Conservation (phyloP, 345 rosid species). For the Acer yangbiense region DNA sequence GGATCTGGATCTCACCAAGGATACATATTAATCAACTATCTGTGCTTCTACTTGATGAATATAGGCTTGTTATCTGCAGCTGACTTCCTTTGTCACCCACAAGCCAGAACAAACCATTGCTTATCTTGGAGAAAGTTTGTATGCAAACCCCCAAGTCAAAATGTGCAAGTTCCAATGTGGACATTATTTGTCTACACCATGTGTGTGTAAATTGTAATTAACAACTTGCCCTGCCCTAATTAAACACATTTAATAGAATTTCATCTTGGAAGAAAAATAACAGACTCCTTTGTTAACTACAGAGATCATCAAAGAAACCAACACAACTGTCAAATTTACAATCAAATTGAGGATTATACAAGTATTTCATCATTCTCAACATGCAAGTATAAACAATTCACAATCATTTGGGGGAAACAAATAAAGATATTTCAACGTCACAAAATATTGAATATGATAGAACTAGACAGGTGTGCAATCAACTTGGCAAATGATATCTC, state of each 20-base stretch:
- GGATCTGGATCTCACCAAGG: no score
- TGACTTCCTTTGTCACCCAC: no score
- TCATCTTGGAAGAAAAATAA: neutral
- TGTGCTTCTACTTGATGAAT: no score
- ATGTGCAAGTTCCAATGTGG: neutral
- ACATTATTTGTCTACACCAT: neutral
- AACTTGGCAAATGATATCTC: neutral
- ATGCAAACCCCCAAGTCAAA: neutral
- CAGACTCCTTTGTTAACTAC: neutral
- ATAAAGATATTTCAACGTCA: neutral
- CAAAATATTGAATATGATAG: neutral
- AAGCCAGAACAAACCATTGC: neutral
- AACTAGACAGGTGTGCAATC: slow-evolving; percentile 2
- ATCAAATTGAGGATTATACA: slow-evolving; percentile 10
- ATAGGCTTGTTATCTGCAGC: no score
- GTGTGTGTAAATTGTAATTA: neutral
- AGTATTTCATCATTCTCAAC: slow-evolving; percentile 3
- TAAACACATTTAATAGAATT: neutral
- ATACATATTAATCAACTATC: no score
- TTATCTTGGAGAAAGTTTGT: neutral
- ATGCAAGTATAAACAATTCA: slow-evolving; percentile 14
- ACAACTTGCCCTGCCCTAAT: neutral
- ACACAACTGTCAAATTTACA: slow-evolving; percentile 10
- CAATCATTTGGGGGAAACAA: neutral
- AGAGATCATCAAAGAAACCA: neutral